Percentiles rank a stretch among this genome's conserved stretches.
Evolutionary conservation across 148 eudicot genomes (phyloP).

Genomic region (Nepenthes gracilis): DNA sequence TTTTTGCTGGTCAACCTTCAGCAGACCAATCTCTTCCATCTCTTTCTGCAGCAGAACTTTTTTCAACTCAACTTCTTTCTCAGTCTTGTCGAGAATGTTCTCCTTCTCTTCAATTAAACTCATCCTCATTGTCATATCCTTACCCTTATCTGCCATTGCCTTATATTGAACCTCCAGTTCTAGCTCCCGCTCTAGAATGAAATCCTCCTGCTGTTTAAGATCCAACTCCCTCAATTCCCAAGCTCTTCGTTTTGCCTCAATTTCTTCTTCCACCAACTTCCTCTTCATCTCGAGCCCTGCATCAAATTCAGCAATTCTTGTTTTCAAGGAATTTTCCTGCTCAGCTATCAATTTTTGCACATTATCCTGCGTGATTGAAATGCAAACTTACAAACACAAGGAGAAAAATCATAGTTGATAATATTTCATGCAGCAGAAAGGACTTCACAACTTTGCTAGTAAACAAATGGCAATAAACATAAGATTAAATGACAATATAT

Average conservation of each 20-base stretch:
- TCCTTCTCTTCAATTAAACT: conserved; percentile 44
- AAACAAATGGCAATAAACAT: too few relatives aligned
- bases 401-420: background rate
- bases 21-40: conserved; percentile 33
- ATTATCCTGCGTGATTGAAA: conserved; percentile 35
- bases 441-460: too few relatives aligned
- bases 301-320: conserved; percentile 41
- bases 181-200: conserved; percentile 50
- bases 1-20: conserved; percentile 36
- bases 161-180: conserved; percentile 50
- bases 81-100: conserved; percentile 28
- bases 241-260: conserved; percentile 64
- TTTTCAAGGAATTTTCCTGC: conserved; percentile 46
- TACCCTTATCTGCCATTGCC: conserved; percentile 47
- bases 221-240: conserved; percentile 90
- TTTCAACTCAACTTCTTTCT: conserved; percentile 36
- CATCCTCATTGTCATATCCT: conserved; percentile 46
- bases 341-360: conserved; percentile 41
- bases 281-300: conserved; percentile 46
- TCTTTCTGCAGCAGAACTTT: conserved; percentile 39
- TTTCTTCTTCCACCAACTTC: conserved; percentile 55
- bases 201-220: conserved; percentile 57
- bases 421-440: too few relatives aligned
- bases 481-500: too few relatives aligned
- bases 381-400: background rate